phyloP scores from a whole-genome alignment of 2,329 filamentous ascomycete species.

The Leptographium galeiforme region DNA sequence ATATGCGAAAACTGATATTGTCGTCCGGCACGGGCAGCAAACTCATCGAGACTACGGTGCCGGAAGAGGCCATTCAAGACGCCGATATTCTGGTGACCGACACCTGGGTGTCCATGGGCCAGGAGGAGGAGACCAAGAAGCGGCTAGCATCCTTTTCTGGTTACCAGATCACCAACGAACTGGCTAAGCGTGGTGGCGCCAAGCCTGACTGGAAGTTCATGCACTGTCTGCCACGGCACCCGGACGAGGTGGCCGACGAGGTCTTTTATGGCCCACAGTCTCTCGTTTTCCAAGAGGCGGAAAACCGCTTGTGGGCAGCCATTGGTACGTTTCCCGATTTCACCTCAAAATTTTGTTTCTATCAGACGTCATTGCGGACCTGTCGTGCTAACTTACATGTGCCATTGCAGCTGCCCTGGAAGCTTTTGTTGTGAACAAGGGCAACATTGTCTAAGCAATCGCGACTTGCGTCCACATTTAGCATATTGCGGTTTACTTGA shows the following conservation, averaged over 20 bases:
- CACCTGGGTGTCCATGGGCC: slow-evolving; percentile 97
- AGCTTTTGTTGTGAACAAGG: slow-evolving; percentile 88
- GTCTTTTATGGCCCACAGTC: slow-evolving; percentile 83
- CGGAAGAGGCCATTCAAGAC: slow-evolving; percentile 72
- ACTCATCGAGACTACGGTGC: slow-evolving; percentile 61
- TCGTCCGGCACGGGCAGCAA: slow-evolving; percentile 43
- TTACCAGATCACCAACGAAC: slow-evolving; percentile 79
- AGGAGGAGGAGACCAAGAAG: slow-evolving; percentile 72
- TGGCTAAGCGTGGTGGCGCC: slow-evolving; percentile 73
- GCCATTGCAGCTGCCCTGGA: slow-evolving; percentile 56
- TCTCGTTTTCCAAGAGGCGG: slow-evolving; percentile 84
- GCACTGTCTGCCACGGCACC: slow-evolving; percentile 89
- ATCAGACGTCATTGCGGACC: background rate
- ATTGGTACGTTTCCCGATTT: slow-evolving; percentile 41
- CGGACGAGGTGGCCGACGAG: slow-evolving; percentile 85
- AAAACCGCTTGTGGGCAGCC: slow-evolving; percentile 88
- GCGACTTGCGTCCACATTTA: too few relatives aligned
- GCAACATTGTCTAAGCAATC: slow-evolving; percentile 42
- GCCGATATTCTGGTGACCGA: slow-evolving; percentile 91
- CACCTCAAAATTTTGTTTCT: background rate
- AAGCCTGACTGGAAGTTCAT: slow-evolving; percentile 93
- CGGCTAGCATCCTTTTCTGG: slow-evolving; percentile 71
- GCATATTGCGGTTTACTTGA: background rate
- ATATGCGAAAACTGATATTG: slow-evolving; percentile 61
- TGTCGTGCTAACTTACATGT: background rate